Conservation (phyloP, 169 alveolate genomes). For the Amoebophrya sp. region DNA sequence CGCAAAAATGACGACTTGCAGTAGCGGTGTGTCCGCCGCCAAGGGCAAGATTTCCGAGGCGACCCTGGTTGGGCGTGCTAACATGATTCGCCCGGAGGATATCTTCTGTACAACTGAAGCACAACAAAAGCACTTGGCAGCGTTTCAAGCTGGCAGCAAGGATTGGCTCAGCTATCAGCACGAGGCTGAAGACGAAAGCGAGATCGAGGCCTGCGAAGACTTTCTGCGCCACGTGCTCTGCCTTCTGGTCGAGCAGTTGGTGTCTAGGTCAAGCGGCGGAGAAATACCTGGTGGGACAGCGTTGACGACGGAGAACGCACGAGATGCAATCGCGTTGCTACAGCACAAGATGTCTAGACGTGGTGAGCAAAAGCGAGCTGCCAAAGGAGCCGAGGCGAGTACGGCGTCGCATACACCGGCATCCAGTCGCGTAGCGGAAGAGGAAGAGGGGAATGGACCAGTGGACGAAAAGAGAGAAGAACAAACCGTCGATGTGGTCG, state of each 20-base stretch:
- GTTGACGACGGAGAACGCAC: not conserved
- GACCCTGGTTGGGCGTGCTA: not conserved
- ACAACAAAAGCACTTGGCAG: not conserved
- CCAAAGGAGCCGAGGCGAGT: not conserved
- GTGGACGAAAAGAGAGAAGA: not conserved
- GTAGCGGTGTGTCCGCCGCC: too few relatives aligned
- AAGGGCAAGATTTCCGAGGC: too few relatives aligned
- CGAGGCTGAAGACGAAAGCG: not conserved
- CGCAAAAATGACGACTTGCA: too few relatives aligned
- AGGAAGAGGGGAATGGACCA: not conserved
- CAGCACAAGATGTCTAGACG: too few relatives aligned
- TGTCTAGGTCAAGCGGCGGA: too few relatives aligned
- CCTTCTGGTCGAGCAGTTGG: not conserved
- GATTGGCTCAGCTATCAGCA: not conserved
- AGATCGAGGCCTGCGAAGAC: not conserved
- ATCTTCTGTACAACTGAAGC: not conserved
- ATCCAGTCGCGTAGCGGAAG: not conserved
- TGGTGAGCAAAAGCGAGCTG: not conserved
- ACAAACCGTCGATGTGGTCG: not conserved
- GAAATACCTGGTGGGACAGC: too few relatives aligned
- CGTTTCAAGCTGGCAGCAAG: not conserved
- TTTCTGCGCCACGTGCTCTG: conserved; percentile 6
- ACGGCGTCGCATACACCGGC: not conserved
- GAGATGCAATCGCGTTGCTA: not conserved
- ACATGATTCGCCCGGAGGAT: not conserved